Percentiles rank a stretch among this genome's conserved stretches.
Evolutionary conservation across 345 rosid genomes (phyloP).

Genomic region (Syzygium jambos): DNA sequence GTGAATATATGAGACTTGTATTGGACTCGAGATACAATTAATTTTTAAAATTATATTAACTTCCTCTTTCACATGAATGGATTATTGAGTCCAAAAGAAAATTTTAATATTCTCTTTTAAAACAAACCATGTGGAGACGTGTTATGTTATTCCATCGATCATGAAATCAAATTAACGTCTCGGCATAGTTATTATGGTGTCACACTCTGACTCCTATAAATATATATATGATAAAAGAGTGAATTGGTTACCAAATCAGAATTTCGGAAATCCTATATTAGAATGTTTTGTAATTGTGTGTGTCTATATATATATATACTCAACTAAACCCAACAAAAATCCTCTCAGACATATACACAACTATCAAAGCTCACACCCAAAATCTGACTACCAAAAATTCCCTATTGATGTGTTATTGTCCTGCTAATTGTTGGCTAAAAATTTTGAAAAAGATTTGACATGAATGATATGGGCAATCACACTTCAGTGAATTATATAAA

Average conservation of each 20-base stretch:
- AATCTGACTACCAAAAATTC: not conserved
- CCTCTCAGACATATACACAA: not conserved
- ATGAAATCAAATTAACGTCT: not conserved
- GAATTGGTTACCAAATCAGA: not conserved
- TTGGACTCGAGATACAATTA: not conserved
- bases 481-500: too few species aligned
- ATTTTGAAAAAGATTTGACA: not conserved
- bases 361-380: not conserved
- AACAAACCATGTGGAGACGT: not conserved
- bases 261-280: not conserved
- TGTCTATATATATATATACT: not conserved
- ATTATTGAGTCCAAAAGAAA: not conserved
- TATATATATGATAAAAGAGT: not conserved
- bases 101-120: not conserved
- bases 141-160: not conserved
- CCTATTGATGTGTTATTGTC: fast-evolving
- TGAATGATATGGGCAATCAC: not conserved
- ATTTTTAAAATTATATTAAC: not conserved
- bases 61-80: not conserved
- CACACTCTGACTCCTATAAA: not conserved
- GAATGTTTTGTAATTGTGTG: too few species aligned
- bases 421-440: not conserved
- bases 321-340: not conserved
- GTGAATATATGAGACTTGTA: not conserved
- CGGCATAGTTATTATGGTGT: not conserved